A percentile compares a stretch with the other conserved stretches of the same genome.
Evolutionary conservation across 2,329 filamentous ascomycete species (phyloP).

Genomic region (Canariomyces notabilis): DNA sequence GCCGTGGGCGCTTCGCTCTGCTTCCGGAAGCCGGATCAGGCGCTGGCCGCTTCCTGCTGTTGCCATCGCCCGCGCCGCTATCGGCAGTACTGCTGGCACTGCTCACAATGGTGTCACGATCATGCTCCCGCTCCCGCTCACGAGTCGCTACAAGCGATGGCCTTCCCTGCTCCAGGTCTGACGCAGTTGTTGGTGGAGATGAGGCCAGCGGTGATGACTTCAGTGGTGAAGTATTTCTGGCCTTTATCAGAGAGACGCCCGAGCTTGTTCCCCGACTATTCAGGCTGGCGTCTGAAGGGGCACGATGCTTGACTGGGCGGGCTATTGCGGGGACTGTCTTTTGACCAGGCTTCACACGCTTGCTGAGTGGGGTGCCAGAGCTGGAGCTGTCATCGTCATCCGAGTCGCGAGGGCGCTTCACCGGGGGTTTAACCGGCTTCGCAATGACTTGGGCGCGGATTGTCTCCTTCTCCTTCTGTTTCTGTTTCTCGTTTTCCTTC

Average conservation of each 20-base stretch:
- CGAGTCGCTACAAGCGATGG: constrained; percentile 29
- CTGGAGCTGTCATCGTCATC: constrained; percentile 55
- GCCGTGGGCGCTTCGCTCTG: constrained; percentile 36
- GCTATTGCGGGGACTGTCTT: constrained; percentile 16
- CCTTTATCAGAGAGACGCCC: constrained; percentile 12
- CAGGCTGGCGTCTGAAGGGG: constrained; percentile 43
- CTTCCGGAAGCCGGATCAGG: constrained; percentile 26
- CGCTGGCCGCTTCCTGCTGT: constrained; percentile 20
- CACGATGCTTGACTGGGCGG: constrained; percentile 37
- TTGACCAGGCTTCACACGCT: constrained; percentile 45
- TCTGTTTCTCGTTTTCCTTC: constrained; percentile 9
- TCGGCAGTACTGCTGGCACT: constrained; percentile 28
- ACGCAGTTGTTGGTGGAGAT: constrained; percentile 61
- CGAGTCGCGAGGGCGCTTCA: constrained; percentile 50
- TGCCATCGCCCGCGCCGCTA: constrained; percentile 7
- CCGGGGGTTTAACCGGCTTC: constrained; percentile 30
- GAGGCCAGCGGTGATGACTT: constrained; percentile 63
- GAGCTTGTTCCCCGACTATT: constrained; percentile 37
- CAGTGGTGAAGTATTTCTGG: constrained; percentile 35
- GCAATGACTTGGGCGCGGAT: constrained; percentile 26
- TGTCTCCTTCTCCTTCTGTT: constrained; percentile 32
- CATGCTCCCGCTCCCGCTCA: constrained; percentile 15
- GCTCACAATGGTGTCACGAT: constrained; percentile 24
- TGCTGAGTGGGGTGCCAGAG: constrained; percentile 53
- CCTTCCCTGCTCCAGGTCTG: constrained; percentile 49